Conservation (phyloP, 768 basidiomycete genomes). For the Leucogyrophana mollusca region DNA sequence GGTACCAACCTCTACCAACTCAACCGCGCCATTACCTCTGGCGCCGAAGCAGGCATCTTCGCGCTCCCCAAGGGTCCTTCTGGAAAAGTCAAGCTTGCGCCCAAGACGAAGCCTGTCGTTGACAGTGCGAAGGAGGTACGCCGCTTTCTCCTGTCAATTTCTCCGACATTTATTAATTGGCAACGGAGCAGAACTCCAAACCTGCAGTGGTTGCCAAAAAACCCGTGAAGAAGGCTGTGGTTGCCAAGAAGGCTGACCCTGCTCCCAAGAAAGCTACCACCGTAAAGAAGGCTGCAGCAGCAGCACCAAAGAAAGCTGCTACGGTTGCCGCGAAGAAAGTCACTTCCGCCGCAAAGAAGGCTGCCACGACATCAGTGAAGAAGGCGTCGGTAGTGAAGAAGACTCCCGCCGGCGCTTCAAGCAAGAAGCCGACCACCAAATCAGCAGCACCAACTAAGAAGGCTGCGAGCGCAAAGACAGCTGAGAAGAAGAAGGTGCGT, state of each 20-base stretch:
- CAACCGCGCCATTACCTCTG: constrained; percentile 49
- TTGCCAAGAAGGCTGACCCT: constrained; percentile 24
- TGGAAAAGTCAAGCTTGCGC: constrained; percentile 74
- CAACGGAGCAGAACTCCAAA: constrained; percentile 18
- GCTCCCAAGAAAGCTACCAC: constrained; percentile 31
- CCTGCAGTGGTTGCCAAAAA: constrained; percentile 15
- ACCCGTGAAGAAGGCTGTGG: constrained; percentile 33
- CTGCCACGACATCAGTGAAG: constrained; percentile 30
- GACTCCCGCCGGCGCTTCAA: constrained; percentile 23
- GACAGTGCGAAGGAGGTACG: constrained; percentile 61
- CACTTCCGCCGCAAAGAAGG: constrained; percentile 32
- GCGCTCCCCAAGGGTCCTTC: constrained; percentile 59
- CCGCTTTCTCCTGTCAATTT: too few species aligned
- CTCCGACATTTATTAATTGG: too few species aligned
- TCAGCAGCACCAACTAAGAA: constrained; percentile 13
- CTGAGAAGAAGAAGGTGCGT: constrained; percentile 32
- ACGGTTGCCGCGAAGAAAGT: constrained; percentile 35
- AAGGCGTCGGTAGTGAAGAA: constrained; percentile 31
- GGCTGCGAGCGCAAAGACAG: constrained; percentile 21
- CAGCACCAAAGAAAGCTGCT: constrained; percentile 12
- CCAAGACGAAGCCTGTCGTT: constrained; percentile 43
- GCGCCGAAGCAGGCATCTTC: constrained; percentile 49
- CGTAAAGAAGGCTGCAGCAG: constrained; percentile 23
- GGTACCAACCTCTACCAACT: constrained; percentile 44
- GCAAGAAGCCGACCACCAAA: constrained; percentile 5